Evolutionary conservation across 2,329 filamentous ascomycete genomes (phyloP).

Genomic region (Alternaria longipes): DNA sequence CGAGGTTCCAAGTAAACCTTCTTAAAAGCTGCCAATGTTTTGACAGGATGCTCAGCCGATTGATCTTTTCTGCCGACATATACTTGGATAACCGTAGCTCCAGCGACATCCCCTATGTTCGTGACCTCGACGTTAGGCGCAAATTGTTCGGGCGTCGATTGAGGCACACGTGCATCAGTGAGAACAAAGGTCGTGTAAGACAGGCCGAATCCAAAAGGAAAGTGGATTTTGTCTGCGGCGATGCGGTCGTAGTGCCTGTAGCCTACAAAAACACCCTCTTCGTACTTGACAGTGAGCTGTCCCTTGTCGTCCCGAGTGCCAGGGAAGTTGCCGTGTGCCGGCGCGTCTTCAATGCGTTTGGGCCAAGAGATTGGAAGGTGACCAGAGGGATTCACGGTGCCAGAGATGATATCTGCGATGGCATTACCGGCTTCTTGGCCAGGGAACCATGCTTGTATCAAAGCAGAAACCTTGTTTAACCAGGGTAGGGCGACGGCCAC

Average conservation of each 20-base stretch:
- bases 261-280: slow-evolving; percentile 63
- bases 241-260: slow-evolving; percentile 70
- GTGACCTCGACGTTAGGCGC: slow-evolving; percentile 54
- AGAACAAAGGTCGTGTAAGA: slow-evolving; percentile 53
- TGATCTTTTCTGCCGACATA: slow-evolving; percentile 63
- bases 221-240: slow-evolving; percentile 59
- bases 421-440: slow-evolving; percentile 56
- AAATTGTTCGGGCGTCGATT: slow-evolving; percentile 58
- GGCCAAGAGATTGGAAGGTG: slow-evolving; percentile 53
- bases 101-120: slow-evolving; percentile 62
- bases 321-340: slow-evolving; percentile 52
- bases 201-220: slow-evolving; percentile 53
- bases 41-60: slow-evolving; percentile 62
- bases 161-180: slow-evolving; percentile 67
- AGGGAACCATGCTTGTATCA: slow-evolving; percentile 55
- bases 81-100: slow-evolving; percentile 64
- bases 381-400: slow-evolving; percentile 51
- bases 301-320: slow-evolving; percentile 53
- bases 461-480: slow-evolving; percentile 58
- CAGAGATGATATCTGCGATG: slow-evolving; percentile 54
- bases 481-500: slow-evolving; percentile 77
- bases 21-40: slow-evolving; percentile 73
- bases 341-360: slow-evolving; percentile 45
- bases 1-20: slow-evolving; percentile 69
- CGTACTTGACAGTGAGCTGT: slow-evolving; percentile 69